Evolutionary conservation across 2,329 filamentous ascomycete species (phyloP).

Genomic region (Leptographium wingfieldii): DNA sequence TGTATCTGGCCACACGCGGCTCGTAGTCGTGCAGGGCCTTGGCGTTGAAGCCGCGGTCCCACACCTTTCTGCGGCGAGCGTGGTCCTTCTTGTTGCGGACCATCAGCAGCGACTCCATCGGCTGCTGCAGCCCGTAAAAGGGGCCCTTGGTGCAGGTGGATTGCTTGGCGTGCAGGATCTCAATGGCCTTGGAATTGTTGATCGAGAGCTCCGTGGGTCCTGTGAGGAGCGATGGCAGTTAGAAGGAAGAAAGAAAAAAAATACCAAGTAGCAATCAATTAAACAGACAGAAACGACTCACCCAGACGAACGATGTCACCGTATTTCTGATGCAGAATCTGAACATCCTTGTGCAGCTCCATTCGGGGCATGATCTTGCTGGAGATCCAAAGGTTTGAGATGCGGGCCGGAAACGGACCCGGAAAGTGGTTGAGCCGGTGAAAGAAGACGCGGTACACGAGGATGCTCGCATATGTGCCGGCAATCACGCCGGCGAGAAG

Average conservation of each 20-base stretch:
- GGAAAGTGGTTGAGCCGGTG: constrained; percentile 9
- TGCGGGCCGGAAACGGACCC: constrained; percentile 5
- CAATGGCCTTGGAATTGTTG: background rate
- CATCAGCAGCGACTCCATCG: constrained; percentile 10
- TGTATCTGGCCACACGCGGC: constrained; percentile 12
- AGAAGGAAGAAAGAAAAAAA: background rate
- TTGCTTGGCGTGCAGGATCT: constrained; percentile 5
- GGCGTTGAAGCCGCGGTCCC: constrained; percentile 10
- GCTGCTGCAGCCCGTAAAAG: constrained; percentile 11
- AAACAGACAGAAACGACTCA: background rate
- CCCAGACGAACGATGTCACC: constrained; percentile 6
- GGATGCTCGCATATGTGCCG: constrained; percentile 6
- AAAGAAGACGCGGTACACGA: constrained; percentile 9
- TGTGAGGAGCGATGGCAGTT: background rate
- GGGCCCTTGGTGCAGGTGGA: constrained; percentile 9
- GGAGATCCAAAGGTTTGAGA: constrained; percentile 3
- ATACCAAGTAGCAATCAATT: background rate
- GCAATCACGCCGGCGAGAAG: background rate
- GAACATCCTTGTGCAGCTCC: background rate
- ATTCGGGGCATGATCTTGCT: background rate
- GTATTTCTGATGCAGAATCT: constrained; percentile 4
- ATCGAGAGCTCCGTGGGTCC: constrained; percentile 11
- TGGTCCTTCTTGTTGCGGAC: constrained; percentile 11
- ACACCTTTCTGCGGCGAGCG: constrained; percentile 8
- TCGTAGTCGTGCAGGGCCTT: constrained; percentile 15